A percentile compares a stretch with the other conserved stretches of the same genome.
phyloP scores from a whole-genome alignment of 208 protist species.

The Acanthamoeba sp. region DNA sequence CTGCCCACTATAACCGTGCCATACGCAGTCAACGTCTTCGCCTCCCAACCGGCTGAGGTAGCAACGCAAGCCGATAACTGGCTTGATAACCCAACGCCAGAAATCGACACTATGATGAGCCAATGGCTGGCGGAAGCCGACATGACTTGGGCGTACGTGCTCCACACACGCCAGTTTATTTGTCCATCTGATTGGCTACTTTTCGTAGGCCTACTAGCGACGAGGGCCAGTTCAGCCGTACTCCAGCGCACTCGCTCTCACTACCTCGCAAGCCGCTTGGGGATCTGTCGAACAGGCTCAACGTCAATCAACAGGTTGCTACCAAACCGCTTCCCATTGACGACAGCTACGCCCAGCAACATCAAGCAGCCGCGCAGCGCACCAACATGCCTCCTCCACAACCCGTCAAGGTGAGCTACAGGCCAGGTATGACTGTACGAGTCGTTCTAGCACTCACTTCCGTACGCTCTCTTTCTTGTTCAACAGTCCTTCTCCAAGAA shows the following conservation, averaged over 20 bases:
- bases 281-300: conserved; percentile 44
- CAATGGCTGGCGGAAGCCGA: conserved; percentile 8
- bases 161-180: background rate
- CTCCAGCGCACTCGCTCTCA: background rate
- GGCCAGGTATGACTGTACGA: background rate
- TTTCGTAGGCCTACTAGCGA: conserved; percentile 5
- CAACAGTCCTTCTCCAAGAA: conserved; percentile 60
- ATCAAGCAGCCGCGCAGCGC: background rate
- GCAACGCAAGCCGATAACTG: background rate
- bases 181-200: background rate
- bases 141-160: conserved; percentile 58
- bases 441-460: background rate
- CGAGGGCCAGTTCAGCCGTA: background rate
- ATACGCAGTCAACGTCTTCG: conserved; percentile 40
- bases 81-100: conserved; percentile 46
- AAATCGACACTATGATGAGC: background rate
- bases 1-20: conserved; percentile 66
- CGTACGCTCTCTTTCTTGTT: background rate
- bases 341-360: background rate
- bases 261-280: conserved; percentile 37
- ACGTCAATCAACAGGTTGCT: background rate
- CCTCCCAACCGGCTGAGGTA: conserved; percentile 32
- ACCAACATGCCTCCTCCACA: conserved; percentile 9
- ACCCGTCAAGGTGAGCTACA: background rate
- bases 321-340: background rate